Conservation (phyloP, 441 rosid species). For the Populus hybrid region DNA sequence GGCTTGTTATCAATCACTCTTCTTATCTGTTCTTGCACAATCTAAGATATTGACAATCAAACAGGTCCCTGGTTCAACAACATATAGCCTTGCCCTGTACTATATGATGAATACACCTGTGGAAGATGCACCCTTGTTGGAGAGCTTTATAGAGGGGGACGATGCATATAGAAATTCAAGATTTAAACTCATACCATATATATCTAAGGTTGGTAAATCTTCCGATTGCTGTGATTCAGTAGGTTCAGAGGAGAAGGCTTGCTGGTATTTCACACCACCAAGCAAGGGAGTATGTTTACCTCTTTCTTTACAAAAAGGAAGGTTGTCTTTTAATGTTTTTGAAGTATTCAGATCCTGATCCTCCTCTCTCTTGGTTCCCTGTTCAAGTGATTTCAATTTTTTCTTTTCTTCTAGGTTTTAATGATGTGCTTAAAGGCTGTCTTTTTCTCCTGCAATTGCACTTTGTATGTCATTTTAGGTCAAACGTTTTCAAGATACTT, state of each 20-base stretch:
- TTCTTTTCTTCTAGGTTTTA: not conserved
- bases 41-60: conserved; percentile 19
- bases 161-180: conserved; percentile 88
- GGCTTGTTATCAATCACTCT: not conserved
- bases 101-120: conserved; percentile 86
- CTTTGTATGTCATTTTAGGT: not conserved
- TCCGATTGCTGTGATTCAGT: not conserved
- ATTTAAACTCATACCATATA: conserved; percentile 97
- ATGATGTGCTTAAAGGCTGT: not conserved
- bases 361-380: not conserved
- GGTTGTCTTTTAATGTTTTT: not conserved
- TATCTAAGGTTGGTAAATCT: conserved; percentile 68
- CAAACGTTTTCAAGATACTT: not conserved
- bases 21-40: conserved; percentile 9
- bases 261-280: not conserved
- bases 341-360: too few relatives aligned
- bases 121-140: conserved; percentile 78
- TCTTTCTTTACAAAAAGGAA: too few relatives aligned
- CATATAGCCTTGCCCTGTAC: conserved; percentile 78
- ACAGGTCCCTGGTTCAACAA: conserved; percentile 92
- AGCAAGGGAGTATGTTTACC: not conserved
- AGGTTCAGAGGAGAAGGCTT: conserved; percentile 7
- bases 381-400: not conserved
- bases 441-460: not conserved
- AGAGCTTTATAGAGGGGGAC: conserved; percentile 80